Base-by-base conservation (phyloP, 1,284 basidiomycete genomes). In the Microbotryomycetes sp. region DNA sequence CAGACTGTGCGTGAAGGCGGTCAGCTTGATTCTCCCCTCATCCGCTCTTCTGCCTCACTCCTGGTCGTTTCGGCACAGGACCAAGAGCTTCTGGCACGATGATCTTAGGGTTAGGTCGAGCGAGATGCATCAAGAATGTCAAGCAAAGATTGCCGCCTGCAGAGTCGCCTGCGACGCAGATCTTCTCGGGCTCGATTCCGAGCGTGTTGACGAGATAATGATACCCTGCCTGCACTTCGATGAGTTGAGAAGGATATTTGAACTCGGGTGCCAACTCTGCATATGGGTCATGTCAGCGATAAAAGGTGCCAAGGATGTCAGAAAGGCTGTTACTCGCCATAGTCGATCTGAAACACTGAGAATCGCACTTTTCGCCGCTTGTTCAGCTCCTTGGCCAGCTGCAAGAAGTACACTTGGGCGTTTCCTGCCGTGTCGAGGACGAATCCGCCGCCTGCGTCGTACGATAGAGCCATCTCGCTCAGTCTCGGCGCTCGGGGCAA, bases 121-220 rank as follows among this genome's bases (percentile, higher is more conserved):
- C 62, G 5, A 64, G 52, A 49, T 64, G 62, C 11, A 64, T 55
- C 16, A 61, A 24, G 31, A 64, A 52, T n/a, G 54, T 52, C 15
- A 62, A 29, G 5, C 53, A 82, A 3, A 87, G 76, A 70, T 87
- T 86, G 0, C 84, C 86, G 3, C 87, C 87, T 0, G 86, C 85
- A 47, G 81, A 83, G 71, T 88, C 86, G 21, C 86, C 86, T 6
- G 81, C 79, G 27, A 88, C 70, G 30, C 85, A 72, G 55, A 88
- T 81, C 69, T 84, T 83, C 61, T 77, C 77, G n/a, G 81, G 78
- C 1, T 74, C 73, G 60, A 82, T 78, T 0, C 78, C 76, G 5
- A 80, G 65, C 1, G 70, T 73, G 49, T 77, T 65, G 31, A 85
- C 78, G 7, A 86, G 79, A 68, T 85, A 83, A 56, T 78, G 75